These are phyloP conservation scores for Tilletia horrida DNA, from an alignment of 1,284 basidiomycete species.

Conservation along the genomic window DNA sequence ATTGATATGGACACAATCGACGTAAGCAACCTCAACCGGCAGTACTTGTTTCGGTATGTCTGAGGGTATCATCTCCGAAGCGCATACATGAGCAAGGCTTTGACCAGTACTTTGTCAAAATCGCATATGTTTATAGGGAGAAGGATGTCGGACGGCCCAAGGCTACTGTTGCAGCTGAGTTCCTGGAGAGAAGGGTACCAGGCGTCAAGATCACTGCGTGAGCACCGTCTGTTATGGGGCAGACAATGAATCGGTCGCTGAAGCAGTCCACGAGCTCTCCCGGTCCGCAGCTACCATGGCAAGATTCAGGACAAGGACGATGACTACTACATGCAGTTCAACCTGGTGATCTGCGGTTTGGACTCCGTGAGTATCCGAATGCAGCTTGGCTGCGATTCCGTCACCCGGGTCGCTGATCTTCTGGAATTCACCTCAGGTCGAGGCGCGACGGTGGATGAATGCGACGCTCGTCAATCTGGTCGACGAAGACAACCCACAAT, in stretches of 20 bases:
- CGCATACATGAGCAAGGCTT: too few species aligned
- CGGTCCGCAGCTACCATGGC: conserved; percentile 72
- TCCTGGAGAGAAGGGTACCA: conserved; percentile 80
- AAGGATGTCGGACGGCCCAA: conserved; percentile 93
- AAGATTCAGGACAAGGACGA: conserved; percentile 98
- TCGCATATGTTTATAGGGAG: conserved; percentile 61
- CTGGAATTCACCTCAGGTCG: conserved; percentile 25
- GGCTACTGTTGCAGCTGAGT: conserved; percentile 83
- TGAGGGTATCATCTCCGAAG: neutral
- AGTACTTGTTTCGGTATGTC: conserved; percentile 88
- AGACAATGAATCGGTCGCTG: too few species aligned
- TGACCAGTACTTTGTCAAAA: too few species aligned
- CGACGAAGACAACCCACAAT: conserved; percentile 75
- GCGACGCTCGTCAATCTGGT: conserved; percentile 93
- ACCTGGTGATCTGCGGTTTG: conserved; percentile 93
- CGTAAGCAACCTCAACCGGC: conserved; percentile 95
- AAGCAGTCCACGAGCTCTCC: neutral
- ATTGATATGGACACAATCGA: conserved; percentile 99
- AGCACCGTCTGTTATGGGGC: conserved; percentile 56
- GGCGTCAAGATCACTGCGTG: conserved; percentile 91
- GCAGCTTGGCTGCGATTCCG: too few species aligned
- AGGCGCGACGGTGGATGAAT: conserved; percentile 95
- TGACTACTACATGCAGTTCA: conserved; percentile 95
- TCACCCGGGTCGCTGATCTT: neutral
- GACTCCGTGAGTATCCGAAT: conserved; percentile 78